phyloP scores from a whole-genome alignment of 2,329 filamentous ascomycete genomes.

The Phialophora chinensis region DNA sequence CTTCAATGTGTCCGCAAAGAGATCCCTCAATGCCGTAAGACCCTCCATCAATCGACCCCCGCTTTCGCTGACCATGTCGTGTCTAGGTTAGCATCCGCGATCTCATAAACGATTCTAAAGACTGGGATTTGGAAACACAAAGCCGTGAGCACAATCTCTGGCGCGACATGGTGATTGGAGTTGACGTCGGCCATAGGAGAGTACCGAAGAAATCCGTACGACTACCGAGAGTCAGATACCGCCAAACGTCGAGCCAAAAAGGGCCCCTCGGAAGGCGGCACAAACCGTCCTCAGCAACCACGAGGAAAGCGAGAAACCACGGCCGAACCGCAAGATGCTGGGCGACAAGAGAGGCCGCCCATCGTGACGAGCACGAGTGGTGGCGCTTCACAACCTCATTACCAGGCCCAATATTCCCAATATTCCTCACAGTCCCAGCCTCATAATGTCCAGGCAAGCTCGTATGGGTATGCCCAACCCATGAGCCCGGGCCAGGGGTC shows the following conservation, averaged over 20 bases:
- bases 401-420: conserved; percentile 16
- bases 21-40: conserved; percentile 34
- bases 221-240: conserved; percentile 35
- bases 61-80: not conserved
- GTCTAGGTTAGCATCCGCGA: conserved; percentile 33
- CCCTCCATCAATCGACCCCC: not conserved
- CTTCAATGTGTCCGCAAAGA: conserved; percentile 32
- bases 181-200: conserved; percentile 30
- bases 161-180: not conserved
- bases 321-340: conserved; percentile 17
- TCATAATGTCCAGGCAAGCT: conserved; percentile 6
- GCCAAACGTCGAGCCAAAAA: conserved; percentile 28
- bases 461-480: conserved; percentile 18
- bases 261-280: conserved; percentile 31
- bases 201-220: conserved; percentile 32
- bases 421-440: conserved; percentile 21
- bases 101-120: conserved; percentile 35
- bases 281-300: conserved; percentile 25
- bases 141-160: conserved; percentile 27
- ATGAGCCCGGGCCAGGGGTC: conserved; percentile 15
- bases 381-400: conserved; percentile 15
- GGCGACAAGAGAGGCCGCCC: conserved; percentile 19
- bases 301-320: conserved; percentile 16
- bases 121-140: conserved; percentile 35
- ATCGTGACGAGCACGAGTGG: conserved; percentile 7